Percentiles rank a stretch among this genome's conserved stretches.
phyloP scores from a whole-genome alignment of 805 yeast species.

The Saccharomycopsis fermentans region DNA sequence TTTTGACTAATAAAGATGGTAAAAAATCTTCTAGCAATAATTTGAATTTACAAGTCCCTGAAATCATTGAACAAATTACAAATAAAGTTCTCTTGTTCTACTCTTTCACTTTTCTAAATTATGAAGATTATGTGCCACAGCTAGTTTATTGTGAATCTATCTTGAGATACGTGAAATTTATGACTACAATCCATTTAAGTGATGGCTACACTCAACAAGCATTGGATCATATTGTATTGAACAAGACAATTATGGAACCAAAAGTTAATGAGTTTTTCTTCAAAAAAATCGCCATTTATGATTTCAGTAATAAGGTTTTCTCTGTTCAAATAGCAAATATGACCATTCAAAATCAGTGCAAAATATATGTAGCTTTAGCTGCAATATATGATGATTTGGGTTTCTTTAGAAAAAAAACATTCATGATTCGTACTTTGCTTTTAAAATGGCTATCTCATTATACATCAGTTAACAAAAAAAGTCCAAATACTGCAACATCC shows the following conservation, averaged over 20 bases:
- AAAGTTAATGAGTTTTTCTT: slow-evolving; percentile 19
- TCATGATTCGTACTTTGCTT: slow-evolving; percentile 58
- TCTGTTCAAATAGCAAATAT: slow-evolving; percentile 36
- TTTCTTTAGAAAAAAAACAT: slow-evolving; percentile 55
- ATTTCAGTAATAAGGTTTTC: slow-evolving; percentile 37
- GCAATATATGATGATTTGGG: slow-evolving; percentile 51
- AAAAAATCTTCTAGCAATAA: slow-evolving; percentile 11
- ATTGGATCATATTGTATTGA: slow-evolving; percentile 36
- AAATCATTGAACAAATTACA: slow-evolving; percentile 30
- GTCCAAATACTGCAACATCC: slow-evolving; percentile 4
- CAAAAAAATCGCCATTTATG: slow-evolving; percentile 35
- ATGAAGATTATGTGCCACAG: slow-evolving; percentile 75
- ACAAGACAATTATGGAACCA: slow-evolving; percentile 22
- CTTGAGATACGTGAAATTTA: slow-evolving; percentile 50
- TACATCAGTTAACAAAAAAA: slow-evolving; percentile 16
- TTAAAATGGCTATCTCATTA: slow-evolving; percentile 38
- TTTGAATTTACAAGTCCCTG: slow-evolving; percentile 21
- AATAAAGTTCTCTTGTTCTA: slow-evolving; percentile 34
- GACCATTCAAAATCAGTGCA: slow-evolving; percentile 43
- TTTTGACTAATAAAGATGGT: slow-evolving; percentile 13
- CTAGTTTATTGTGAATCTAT: slow-evolving; percentile 65
- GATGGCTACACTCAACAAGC: slow-evolving; percentile 36
- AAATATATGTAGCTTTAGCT: slow-evolving; percentile 58
- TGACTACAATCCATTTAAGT: slow-evolving; percentile 41
- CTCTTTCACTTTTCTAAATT: slow-evolving; percentile 41